Evolutionary conservation across 176 grass and related monocot genomes (phyloP), one percentile per base, ranked within the genome.

Genomic region (Secale cereale): DNA sequence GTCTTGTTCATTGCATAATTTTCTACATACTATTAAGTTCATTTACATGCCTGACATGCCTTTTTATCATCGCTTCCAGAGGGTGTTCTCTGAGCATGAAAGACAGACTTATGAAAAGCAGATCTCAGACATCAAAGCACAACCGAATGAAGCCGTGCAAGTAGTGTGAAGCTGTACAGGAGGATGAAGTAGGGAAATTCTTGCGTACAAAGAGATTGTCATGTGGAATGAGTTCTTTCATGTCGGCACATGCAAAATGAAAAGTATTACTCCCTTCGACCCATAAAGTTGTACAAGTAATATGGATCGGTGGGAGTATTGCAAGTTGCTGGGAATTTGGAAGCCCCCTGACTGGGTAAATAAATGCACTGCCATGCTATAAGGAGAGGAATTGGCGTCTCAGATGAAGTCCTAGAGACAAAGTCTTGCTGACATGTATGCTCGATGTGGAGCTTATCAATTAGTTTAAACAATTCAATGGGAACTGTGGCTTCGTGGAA

Each of bases 111-210:
- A 86, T 13, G 48, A 80, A 85, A 88, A 87, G 12, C 80, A 93
- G 67, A 88, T 85, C 10, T 82, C 89, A 28, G 71, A 81, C 27
- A 94, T 94, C 46, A 80, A 93, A 68, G 82, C 89, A 23, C 86
- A 90, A 15, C 82, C 91, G 8, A 90, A 78, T 26, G 88, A 87
- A 93, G 79, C 36, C 4, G 71, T 93, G 12, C 85, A 90, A 33
- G 70, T 80, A 7, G 83, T 88, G 20, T 52, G n/a, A n/a, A n/a
- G n/a, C n/a, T n/a, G n/a, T 94, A 92, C 86, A 83, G 81, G 71
- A 93, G 88, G 86, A 82, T 46, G 32, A 92, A 91, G 62, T 91
- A 91, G 66, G 33, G 40, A 29, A 11, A 8, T 15, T 64, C 15
- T 65, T 10, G 27, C 23, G 30, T 40, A 6, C 1, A 16, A 39